These are phyloP conservation scores for Rubroshorea leprosula DNA, from an alignment of 345 rosid species.

Conservation along the genomic window DNA sequence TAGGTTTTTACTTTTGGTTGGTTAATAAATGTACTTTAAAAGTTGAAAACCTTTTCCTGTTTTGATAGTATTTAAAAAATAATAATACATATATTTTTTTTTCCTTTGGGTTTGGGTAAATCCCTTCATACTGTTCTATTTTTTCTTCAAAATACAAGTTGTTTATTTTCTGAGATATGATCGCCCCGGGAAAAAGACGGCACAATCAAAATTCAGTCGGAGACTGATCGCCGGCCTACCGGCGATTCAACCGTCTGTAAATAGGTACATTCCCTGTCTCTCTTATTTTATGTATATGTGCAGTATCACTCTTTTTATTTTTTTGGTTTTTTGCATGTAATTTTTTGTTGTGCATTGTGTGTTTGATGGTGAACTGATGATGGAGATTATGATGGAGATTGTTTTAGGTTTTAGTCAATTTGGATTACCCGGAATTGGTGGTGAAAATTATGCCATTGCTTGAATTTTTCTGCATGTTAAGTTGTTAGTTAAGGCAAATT, in stretches of 20 bases:
- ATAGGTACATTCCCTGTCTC: constrained; percentile 13
- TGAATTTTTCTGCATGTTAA: not conserved
- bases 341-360: not conserved
- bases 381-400: constrained; percentile 7
- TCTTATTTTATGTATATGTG: not conserved
- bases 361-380: constrained; percentile 10
- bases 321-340: constrained; percentile 8
- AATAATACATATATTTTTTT: not conserved
- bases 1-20: not conserved
- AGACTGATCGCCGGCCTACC: constrained; percentile 20
- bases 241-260: constrained; percentile 13
- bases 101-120: not conserved
- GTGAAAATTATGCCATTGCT: not conserved
- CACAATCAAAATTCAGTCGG: constrained; percentile 14
- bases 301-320: not conserved
- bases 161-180: not conserved
- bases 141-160: not conserved
- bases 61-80: not conserved
- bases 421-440: constrained; percentile 12
- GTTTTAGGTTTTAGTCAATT: constrained; percentile 15
- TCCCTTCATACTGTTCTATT: not conserved
- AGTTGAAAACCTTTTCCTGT: not conserved
- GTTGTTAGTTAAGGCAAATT: constrained; percentile 5
- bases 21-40: not conserved
- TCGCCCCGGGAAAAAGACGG: constrained; percentile 13